phyloP scores from a whole-genome alignment of 805 yeast species.

The Candida namnaoensis region DNA sequence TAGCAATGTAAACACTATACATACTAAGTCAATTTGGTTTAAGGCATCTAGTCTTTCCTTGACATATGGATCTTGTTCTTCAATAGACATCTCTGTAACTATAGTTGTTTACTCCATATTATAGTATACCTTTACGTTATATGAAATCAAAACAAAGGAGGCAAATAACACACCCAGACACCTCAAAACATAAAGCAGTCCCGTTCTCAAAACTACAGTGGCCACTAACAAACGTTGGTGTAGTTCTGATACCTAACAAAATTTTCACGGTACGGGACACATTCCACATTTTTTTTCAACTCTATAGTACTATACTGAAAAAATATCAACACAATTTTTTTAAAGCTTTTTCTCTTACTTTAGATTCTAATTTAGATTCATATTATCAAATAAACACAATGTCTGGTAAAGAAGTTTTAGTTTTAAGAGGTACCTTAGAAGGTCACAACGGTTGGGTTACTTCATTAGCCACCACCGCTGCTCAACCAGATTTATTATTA shows the following conservation, averaged over 20 bases:
- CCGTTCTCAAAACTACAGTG: constrained; percentile 10
- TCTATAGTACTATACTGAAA: too few species aligned
- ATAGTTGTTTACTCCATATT: too few species aligned
- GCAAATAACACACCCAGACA: neutral
- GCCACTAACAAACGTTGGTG: constrained; percentile 13
- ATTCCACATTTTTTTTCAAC: too few species aligned
- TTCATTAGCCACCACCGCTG: constrained; percentile 94
- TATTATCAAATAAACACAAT: constrained; percentile 23
- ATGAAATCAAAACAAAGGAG: too few species aligned
- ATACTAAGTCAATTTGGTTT: constrained; percentile 36
- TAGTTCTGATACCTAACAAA: constrained; percentile 16
- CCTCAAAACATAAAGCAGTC: neutral
- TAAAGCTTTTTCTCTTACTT: too few species aligned
- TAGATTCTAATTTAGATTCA: neutral
- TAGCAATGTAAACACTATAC: too few species aligned
- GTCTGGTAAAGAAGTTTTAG: constrained; percentile 93
- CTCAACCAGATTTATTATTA: constrained; percentile 95
- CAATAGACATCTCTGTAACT: too few species aligned
- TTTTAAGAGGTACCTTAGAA: constrained; percentile 99
- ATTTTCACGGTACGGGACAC: neutral
- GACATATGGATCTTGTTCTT: constrained; percentile 25
- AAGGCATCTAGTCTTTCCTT: constrained; percentile 44
- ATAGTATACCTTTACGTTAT: too few species aligned
- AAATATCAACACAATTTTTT: too few species aligned
- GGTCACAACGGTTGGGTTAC: constrained; percentile 98